phyloP scores from a whole-genome alignment of 441 rosid genomes.

The Macaranga tanarius region DNA sequence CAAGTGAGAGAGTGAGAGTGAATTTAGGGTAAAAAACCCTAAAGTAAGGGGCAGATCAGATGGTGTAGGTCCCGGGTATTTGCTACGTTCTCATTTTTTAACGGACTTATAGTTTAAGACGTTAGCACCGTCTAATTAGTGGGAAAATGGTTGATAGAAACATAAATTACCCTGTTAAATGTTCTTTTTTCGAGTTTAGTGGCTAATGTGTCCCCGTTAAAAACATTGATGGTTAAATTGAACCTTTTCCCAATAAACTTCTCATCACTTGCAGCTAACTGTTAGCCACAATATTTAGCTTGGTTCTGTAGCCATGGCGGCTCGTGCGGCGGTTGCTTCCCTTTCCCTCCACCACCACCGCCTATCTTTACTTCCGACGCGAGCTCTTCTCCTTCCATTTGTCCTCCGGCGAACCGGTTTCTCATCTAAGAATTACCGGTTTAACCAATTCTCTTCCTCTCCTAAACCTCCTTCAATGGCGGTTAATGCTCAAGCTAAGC shows the following conservation, averaged over 20 bases:
- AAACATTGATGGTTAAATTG: not conserved
- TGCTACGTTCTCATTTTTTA: too few relatives aligned
- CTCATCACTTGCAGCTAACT: too few relatives aligned
- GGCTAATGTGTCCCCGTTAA: not conserved
- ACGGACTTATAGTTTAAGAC: too few relatives aligned
- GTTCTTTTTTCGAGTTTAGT: not conserved
- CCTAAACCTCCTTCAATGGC: conserved; percentile 25
- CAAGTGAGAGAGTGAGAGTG: too few relatives aligned
- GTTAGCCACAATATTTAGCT: not conserved
- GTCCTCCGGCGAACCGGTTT: conserved; percentile 31
- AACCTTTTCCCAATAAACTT: too few relatives aligned
- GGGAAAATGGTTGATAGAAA: not conserved
- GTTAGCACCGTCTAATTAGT: too few relatives aligned
- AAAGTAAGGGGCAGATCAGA: too few relatives aligned
- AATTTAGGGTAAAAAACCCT: too few relatives aligned
- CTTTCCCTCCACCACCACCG: conserved; percentile 23
- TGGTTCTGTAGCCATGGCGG: not conserved
- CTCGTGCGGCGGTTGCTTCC: conserved; percentile 27
- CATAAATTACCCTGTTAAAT: too few relatives aligned
- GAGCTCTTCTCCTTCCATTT: conserved; percentile 41
- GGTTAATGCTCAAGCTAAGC: conserved; percentile 54
- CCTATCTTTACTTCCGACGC: conserved; percentile 39
- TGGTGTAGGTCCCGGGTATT: too few relatives aligned
- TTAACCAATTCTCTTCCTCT: conserved; percentile 29
- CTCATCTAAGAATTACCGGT: conserved; percentile 20